Base-by-base conservation (phyloP, 2,329 filamentous ascomycete species). In the Xylariales sp. region DNA sequence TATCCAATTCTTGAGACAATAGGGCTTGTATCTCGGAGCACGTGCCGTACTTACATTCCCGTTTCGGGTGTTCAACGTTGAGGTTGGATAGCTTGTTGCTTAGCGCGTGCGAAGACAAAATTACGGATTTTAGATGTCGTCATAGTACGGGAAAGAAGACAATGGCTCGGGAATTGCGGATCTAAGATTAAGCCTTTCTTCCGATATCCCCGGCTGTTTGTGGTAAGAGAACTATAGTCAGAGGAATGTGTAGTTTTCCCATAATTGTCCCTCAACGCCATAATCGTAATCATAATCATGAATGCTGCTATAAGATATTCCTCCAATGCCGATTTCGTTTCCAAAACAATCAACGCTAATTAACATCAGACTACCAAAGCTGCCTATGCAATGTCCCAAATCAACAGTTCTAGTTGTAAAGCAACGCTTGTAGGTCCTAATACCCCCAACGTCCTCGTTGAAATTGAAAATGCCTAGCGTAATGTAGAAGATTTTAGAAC, bases 401-500 rank as follows among this genome's bases (percentile, higher is more conserved):
- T n/a, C 54, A 36, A 30, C 18, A 45, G 7, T 48, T 45, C 52
- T 18, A 41, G 10, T 41, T 7, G 14, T 41, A 18, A 43, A 43
- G 16, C 53, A 43, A 14, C 36, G 23, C 36, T 39, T 36, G 14
- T 28, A 23, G 36, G 23, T 14, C 43, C 36, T 55, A 43, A 55
- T 14, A 16, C 5, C 10, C 30, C 16, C 16, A 8, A 14, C 18
- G 12, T 32, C 5, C 14, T 32, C 30, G 4, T 32, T 32, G 7
- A 18, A 39, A 39, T 23, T 23, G 12, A 39, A 39, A 56, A 56
- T 23, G 39, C 28, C 32, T 54, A 39, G 28, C 34, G 30, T 39
- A 18, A n/a, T 23, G 30, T 39, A 14, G 5, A 63, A 28, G 12
- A 48, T 32, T 34, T 70, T 76, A 82, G 65, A 81, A 91, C 76